A percentile compares a stretch with the other conserved stretches of the same genome.
phyloP scores from a whole-genome alignment of 2,329 filamentous ascomycete species.

The Cryphonectria radicalis region DNA sequence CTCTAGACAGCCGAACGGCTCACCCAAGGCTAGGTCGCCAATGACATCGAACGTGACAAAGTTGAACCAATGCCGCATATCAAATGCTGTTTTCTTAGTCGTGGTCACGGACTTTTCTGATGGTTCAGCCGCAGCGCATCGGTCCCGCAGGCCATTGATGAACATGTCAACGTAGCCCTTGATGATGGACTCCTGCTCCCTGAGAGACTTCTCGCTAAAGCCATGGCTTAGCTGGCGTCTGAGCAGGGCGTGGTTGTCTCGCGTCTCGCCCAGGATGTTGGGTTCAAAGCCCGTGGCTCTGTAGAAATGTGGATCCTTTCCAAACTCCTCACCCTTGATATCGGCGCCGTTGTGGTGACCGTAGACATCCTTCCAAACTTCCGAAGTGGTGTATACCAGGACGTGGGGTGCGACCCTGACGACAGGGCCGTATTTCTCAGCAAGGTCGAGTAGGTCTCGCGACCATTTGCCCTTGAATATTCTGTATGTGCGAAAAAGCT shows the following conservation, averaged over 20 bases:
- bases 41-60: conserved; percentile 45
- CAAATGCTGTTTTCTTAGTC: conserved; percentile 24
- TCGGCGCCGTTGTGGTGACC: conserved; percentile 24
- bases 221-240: conserved; percentile 35
- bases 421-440: conserved; percentile 31
- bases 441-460: conserved; percentile 8
- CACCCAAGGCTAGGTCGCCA: conserved; percentile 50
- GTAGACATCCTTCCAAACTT: conserved; percentile 31
- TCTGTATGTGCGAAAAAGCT: conserved; percentile 7
- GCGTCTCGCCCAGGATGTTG: conserved; percentile 28
- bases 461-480: conserved; percentile 20
- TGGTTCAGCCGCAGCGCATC: neutral
- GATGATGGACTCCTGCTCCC: conserved; percentile 38
- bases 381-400: conserved; percentile 23
- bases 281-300: neutral
- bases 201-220: conserved; percentile 38
- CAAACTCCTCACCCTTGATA: conserved; percentile 27
- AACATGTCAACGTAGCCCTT: conserved; percentile 35
- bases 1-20: conserved; percentile 44
- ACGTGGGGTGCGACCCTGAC: conserved; percentile 29
- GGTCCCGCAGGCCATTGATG: conserved; percentile 26
- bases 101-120: neutral
- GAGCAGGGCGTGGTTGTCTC: conserved; percentile 28
- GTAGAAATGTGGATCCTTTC: conserved; percentile 29
- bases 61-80: conserved; percentile 38